Base-by-base conservation (phyloP, 2,329 filamentous ascomycete genomes). In the Pseudocercospora crystallina region DNA sequence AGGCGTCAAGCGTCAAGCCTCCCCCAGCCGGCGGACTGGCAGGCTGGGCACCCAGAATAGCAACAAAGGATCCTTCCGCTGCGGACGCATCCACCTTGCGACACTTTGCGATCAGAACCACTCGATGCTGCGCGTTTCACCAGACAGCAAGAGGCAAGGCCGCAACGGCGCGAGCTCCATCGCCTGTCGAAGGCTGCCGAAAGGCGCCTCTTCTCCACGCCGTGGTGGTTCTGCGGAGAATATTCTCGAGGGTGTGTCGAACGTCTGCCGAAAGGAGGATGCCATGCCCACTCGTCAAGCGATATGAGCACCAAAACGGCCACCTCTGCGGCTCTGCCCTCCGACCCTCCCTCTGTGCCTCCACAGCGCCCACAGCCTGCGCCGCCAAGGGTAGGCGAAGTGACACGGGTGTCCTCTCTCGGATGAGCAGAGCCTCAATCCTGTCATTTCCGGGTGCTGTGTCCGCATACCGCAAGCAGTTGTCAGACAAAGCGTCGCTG, bases 51-150 rank as follows among this genome's bases (percentile, higher is more conserved):
- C 53, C 38, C 47, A 51, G 37, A 51, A 51, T 51, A 57, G 54
- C 50, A 49, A 48, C 51, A 49, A 40, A 39, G 35, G 40, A 40
- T 44, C 43, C 33, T 46, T 43, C 49, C 38, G 33, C 49, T 47
- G 47, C 47, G 31, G 43, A 30, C 39, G 15, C 43, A 47, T 41
- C 39, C 53, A 40, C 32, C 43, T 31, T 29, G 41, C 37, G 14
- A 37, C 34, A 52, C 29, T 30, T 17, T 48, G 40, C 43, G 29
- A 43, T 35, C 17, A 51, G 36, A 31, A 13, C 57, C 55, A 60
- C 35, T 58, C 54, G 43, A 58, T 57, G 44, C 47, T 49, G 44
- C 49, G 40, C 20, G 35, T 48, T 49, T 50, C 52, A 57, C 42
- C 40, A 48, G 45, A 35, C 20, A 13, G 12, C 30, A 34, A 40